Percentiles rank a stretch among this genome's conserved stretches.
These are phyloP conservation scores for Agrocybe chaxingu DNA, from an alignment of 768 basidiomycete genomes.

Conservation along the genomic window DNA sequence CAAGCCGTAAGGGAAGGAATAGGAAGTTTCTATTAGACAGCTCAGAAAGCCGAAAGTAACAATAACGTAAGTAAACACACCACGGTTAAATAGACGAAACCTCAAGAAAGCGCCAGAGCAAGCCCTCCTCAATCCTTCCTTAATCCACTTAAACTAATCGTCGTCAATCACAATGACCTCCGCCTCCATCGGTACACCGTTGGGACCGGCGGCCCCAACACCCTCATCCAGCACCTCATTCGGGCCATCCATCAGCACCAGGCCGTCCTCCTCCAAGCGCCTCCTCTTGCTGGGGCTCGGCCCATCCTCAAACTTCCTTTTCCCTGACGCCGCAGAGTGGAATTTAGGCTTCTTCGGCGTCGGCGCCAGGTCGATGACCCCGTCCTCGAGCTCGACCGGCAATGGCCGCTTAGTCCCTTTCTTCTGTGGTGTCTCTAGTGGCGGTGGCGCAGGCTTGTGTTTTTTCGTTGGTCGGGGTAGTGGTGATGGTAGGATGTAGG, in stretches of 20 bases:
- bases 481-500: slow-evolving; percentile 64
- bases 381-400: slow-evolving; percentile 51
- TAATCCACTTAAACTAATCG: neutral
- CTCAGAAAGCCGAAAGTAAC: no score
- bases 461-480: slow-evolving; percentile 54
- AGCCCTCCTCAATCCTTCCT: no score
- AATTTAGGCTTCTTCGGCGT: slow-evolving; percentile 51
- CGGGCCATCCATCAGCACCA: slow-evolving; percentile 61
- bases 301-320: slow-evolving; percentile 19
- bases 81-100: no score
- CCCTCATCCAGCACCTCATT: slow-evolving; percentile 32
- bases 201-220: slow-evolving; percentile 12
- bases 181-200: neutral
- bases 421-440: slow-evolving; percentile 39
- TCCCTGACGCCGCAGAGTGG: slow-evolving; percentile 7
- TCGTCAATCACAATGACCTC: slow-evolving; percentile 28
- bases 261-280: slow-evolving; percentile 69
- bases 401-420: slow-evolving; percentile 53
- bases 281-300: slow-evolving; percentile 63
- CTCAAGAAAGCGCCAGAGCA: no score
- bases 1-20: no score
- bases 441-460: slow-evolving; percentile 31
- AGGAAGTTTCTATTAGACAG: no score
- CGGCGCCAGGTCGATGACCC: slow-evolving; percentile 52
- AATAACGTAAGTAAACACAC: no score